Conservation (phyloP, 371 early-diverging fungal genomes). For the Rhizopus stolonifer region DNA sequence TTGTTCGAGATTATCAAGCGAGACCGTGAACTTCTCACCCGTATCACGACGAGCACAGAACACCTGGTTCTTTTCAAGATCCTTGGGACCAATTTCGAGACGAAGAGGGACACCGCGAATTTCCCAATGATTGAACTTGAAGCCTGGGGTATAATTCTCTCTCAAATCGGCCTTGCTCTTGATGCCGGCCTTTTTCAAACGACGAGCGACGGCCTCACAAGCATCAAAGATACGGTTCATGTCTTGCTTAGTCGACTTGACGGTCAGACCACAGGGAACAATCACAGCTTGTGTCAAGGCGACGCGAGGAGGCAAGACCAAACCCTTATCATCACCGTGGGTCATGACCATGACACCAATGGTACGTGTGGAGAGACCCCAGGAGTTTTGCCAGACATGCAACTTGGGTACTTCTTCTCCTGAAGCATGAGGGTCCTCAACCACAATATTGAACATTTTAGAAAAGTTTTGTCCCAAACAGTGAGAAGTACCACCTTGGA, state of each 20-base stretch:
- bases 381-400: conserved; percentile 99
- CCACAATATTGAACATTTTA: conserved; percentile 89
- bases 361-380: conserved; percentile 99
- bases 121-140: conserved; percentile 99
- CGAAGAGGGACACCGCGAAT: conserved; percentile 96
- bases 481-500: conserved; percentile 99
- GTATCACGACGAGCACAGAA: conserved; percentile 89
- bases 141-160: conserved; percentile 94
- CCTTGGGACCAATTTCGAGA: conserved; percentile 98
- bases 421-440: conserved; percentile 47
- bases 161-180: conserved; percentile 91
- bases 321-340: conserved; percentile 99
- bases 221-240: conserved; percentile 62
- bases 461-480: conserved; percentile 99
- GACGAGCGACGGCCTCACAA: conserved; percentile 67
- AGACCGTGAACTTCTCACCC: conserved; percentile 67
- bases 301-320: conserved; percentile 98
- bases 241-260: conserved; percentile 80
- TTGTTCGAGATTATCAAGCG: conserved; percentile 63
- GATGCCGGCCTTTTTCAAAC: conserved; percentile 80
- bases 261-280: conserved; percentile 96
- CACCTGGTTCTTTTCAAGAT: conserved; percentile 83
- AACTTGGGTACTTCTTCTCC: conserved; percentile 51
- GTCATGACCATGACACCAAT: conserved; percentile 99
- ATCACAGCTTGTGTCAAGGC: conserved; percentile 93